Percentiles rank a stretch among this genome's conserved stretches.
Evolutionary conservation across 2,329 filamentous ascomycete species (phyloP).

Genomic region (Truncatella angustata): DNA sequence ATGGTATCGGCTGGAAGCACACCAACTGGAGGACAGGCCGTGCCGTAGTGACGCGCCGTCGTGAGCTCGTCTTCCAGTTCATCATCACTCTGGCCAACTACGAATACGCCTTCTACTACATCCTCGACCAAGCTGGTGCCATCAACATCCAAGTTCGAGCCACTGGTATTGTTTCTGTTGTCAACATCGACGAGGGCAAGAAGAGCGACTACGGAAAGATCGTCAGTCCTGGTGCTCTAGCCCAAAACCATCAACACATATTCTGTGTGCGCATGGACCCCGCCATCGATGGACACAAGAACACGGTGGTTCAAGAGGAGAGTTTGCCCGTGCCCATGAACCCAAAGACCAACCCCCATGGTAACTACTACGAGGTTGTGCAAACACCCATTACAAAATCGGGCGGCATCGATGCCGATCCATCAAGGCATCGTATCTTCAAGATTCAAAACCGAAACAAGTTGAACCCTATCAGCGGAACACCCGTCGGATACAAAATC

Average conservation of each 20-base stretch:
- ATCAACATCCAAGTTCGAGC: conserved; percentile 43
- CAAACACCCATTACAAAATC: conserved; percentile 41
- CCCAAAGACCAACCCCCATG: conserved; percentile 18
- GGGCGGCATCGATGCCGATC: conserved; percentile 40
- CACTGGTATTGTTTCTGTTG: conserved; percentile 15
- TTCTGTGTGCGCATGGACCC: conserved; percentile 66
- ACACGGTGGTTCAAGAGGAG: conserved; percentile 42
- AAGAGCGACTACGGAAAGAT: conserved; percentile 57
- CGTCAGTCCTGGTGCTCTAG: conserved; percentile 62
- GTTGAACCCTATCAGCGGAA: conserved; percentile 32
- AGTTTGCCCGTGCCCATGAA: conserved; percentile 7
- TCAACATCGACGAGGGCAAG: conserved; percentile 49
- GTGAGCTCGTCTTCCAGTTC: conserved; percentile 66
- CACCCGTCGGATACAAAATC: conserved; percentile 36
- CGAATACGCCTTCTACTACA: conserved; percentile 52
- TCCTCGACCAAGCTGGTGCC: conserved; percentile 49
- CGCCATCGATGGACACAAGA: conserved; percentile 55
- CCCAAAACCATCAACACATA: conserved; percentile 70
- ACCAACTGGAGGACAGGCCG: conserved; percentile 64
- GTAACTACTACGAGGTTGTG: conserved; percentile 43
- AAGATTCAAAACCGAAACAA: conserved; percentile 33
- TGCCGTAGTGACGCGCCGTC: conserved; percentile 57
- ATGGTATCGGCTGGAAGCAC: conserved; percentile 71
- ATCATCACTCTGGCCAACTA: conserved; percentile 71
- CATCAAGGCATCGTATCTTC: conserved; percentile 36